Evolutionary conservation across 2,329 filamentous ascomycete genomes (phyloP), one percentile per base, ranked within the genome.

Genomic region (Diaporthe eres): DNA sequence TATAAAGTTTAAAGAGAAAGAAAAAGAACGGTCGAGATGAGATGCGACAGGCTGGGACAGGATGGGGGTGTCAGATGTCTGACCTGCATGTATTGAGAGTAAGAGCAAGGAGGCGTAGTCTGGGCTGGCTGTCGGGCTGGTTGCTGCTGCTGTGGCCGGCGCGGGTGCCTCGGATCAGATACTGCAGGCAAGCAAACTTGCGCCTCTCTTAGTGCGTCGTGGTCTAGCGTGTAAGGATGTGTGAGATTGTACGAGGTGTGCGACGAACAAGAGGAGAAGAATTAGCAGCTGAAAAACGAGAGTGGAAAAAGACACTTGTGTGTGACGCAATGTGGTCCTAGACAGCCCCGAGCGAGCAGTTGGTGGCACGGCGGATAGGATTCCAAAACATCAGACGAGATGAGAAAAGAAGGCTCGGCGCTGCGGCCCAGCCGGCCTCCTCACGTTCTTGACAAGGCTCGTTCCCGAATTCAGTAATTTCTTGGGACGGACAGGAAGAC

Each of bases 241-340:
- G 12, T 15, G 22, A 8, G 58, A 6, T 9, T 37, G 63, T 68
- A 53, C 65, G 47, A 68, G 31, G 31, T 15, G 22, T 39, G 28
- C 28, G 44, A 68, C 9, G 13, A 2, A 42, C 25, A 22, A 25
- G 2, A 44, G 15, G 17, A 22, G 13, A 22, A 19, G 47, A 28
- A 17, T 25, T 72, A 22, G 34, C 65, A 15, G 53, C 19, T 60
- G 8, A 34, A 25, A n/a, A 34, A 12, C 49, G 19, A 42, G 55
- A 44, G 7, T 57, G 17, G 15, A 51, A 47, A 71, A 47, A 25
- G 25, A 25, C 25, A 25, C 25, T 28, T 13, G 53, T 17, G 71
- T 74, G 71, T 74, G 72, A 74, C 72, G 72, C 72, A 74, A 74
- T 68, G 28, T 53, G 47, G 47, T 28, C 47, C 42, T 15, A 28